Conservation (phyloP, 129 eudicot genomes). For the Saussurea involucrata region DNA sequence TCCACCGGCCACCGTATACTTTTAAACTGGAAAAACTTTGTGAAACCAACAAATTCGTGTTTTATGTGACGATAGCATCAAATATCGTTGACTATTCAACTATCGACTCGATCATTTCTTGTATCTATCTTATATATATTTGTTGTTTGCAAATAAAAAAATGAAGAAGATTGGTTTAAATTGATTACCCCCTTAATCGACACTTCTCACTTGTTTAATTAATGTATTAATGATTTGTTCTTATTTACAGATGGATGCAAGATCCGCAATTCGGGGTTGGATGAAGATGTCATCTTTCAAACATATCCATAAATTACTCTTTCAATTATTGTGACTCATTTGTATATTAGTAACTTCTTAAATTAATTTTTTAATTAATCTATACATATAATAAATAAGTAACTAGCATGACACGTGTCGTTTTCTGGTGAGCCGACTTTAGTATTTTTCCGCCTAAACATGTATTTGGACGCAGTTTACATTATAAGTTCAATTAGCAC, state of each 20-base stretch:
- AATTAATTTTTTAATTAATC: not conserved
- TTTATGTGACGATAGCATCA: not conserved
- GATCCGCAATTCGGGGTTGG: constrained; percentile 24
- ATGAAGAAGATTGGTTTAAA: not conserved
- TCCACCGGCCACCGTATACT: not conserved
- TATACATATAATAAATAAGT: no score
- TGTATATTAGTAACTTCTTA: not conserved
- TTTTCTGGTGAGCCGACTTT: no score
- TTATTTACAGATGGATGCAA: constrained; percentile 4
- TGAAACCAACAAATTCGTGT: not conserved
- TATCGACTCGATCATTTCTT: not conserved
- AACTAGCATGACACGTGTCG: no score
- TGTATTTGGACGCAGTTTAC: no score
- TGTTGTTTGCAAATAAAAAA: not conserved
- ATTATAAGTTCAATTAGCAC: no score
- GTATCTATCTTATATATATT: not conserved
- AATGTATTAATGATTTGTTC: constrained; percentile 5
- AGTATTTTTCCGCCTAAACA: no score
- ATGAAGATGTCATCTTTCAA: not conserved
- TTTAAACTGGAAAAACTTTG: not conserved
- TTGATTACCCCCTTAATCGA: not conserved
- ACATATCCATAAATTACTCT: constrained; percentile 5
- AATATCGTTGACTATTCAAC: not conserved
- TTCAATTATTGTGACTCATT: constrained; percentile 9
- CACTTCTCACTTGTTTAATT: not conserved